These are phyloP conservation scores for Stagonosporopsis cucurbitacearum DNA, from an alignment of 2,329 filamentous ascomycete genomes.

Conservation along the genomic window DNA sequence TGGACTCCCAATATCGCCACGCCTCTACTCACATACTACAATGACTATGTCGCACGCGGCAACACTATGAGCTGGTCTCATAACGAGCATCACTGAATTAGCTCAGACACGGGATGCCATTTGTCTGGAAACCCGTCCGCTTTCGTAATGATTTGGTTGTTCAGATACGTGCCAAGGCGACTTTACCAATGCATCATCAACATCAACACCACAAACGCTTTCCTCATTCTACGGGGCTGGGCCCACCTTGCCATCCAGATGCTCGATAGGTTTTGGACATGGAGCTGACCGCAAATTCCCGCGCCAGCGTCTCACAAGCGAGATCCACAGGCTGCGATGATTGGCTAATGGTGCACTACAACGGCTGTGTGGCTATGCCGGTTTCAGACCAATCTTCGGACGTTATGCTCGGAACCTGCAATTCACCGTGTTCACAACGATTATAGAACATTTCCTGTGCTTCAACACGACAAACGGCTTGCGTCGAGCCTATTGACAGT, in stretches of 20 bases:
- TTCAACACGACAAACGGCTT: background rate
- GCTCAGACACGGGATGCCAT: background rate
- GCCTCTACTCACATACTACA: no score
- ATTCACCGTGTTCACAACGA: background rate
- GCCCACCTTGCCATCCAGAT: slow-evolving; percentile 11
- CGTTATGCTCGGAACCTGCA: slow-evolving; percentile 18
- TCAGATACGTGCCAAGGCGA: background rate
- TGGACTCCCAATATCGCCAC: no score
- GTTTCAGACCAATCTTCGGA: slow-evolving; percentile 35
- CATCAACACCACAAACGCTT: background rate
- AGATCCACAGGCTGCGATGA: slow-evolving; percentile 22
- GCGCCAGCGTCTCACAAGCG: slow-evolving; percentile 39
- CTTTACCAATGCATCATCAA: slow-evolving; percentile 9
- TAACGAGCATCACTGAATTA: background rate
- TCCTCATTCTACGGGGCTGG: background rate
- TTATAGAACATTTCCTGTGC: background rate
- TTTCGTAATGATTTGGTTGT: slow-evolving; percentile 2
- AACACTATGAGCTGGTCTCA: background rate
- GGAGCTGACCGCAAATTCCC: slow-evolving; percentile 25
- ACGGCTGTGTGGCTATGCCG: slow-evolving; percentile 33
- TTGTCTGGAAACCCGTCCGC: background rate
- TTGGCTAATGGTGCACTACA: slow-evolving; percentile 25
- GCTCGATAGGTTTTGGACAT: slow-evolving; percentile 29
- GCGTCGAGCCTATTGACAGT: background rate
- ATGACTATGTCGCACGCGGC: background rate